Base-by-base conservation (phyloP, 169 alveolate genomes). In the Plasmodium chabaudi region DNA sequence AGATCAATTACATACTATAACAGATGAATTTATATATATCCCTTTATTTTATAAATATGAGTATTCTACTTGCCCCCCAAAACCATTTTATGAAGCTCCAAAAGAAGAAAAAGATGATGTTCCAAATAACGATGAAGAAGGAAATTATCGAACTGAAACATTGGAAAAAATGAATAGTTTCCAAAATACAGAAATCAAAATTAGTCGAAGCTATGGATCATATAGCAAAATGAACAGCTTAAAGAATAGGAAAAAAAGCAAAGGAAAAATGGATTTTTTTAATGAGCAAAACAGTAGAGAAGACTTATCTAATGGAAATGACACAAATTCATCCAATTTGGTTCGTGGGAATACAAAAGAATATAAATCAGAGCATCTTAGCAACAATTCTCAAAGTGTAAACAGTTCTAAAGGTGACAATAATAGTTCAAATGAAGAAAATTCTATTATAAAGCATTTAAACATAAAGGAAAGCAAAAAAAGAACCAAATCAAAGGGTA, bases 111-210 rank as follows among this genome's bases (percentile, higher is more conserved):
- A 4, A 34, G 63, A 51, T 9, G 13, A 9, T 10, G 56, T 7
- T 12, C 46, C 12, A 7, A 49, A 60, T 9, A 42, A 77, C n/a
- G n/a, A 13, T 15, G 15, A 3, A 67, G 68, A 79, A 47, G 57
- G 49, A 53, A 34, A 34, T 4, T 51, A 44, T n/a, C 12, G 53
- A 4, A 57, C 44, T 27, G 89, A 79, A 67, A 25, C 49, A 21
- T 25, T 79, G 42, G 89, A 79, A 67, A 79, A 79, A 70, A 67
- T 67, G 15, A 69, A 79, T 34, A 79, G 89, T 47, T 79, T 79
- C 68, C 74, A 79, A 67, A 79, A 79, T 57, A 79, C 89, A 46
- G 89, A 79, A 61, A 79, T 79, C 9, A 79, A 79, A 79, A 79
- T 79, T 67, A 79, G 89, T 10, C 84, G 89, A 19, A 79, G 82